Percentiles rank a stretch among this genome's conserved stretches.
phyloP scores from a whole-genome alignment of 352 stramenopile genomes.

The Hyaloperonospora arabidopsidis region DNA sequence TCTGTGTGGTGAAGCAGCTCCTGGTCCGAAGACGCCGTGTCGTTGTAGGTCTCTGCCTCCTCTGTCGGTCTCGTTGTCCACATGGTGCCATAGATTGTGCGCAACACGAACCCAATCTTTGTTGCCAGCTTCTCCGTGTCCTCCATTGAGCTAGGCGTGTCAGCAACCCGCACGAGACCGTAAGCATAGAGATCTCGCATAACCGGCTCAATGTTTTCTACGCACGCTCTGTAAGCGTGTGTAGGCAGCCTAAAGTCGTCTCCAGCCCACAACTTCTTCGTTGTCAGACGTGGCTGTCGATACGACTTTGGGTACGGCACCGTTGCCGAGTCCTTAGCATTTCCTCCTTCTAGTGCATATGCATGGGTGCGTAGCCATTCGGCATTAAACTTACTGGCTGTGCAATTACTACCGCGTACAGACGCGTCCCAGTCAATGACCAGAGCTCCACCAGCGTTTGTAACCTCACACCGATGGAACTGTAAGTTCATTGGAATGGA shows the following conservation, averaged over 20 bases:
- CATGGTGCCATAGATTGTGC: slow-evolving; percentile 87
- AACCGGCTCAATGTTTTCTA: slow-evolving; percentile 51
- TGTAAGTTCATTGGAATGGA: slow-evolving; percentile 57
- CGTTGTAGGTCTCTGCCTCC: slow-evolving; percentile 70
- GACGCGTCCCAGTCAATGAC: slow-evolving; percentile 50
- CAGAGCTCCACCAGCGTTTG: slow-evolving; percentile 24
- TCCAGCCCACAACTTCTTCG: slow-evolving; percentile 47
- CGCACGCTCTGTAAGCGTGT: slow-evolving; percentile 35
- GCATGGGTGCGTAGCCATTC: slow-evolving; percentile 72
- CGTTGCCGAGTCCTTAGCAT: slow-evolving; percentile 9
- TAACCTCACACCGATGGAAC: slow-evolving; percentile 33
- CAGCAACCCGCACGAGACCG: slow-evolving; percentile 56
- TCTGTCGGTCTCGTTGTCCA: slow-evolving; percentile 79
- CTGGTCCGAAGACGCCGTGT: slow-evolving; percentile 82
- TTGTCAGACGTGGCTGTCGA: slow-evolving; percentile 45
- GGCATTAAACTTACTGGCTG: slow-evolving; percentile 52
- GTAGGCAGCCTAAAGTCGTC: slow-evolving; percentile 37
- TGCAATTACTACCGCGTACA: slow-evolving; percentile 50
- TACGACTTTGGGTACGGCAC: slow-evolving; percentile 44
- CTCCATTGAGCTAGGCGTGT: slow-evolving; percentile 65
- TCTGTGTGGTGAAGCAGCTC: slow-evolving; percentile 83
- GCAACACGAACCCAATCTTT: slow-evolving; percentile 76
- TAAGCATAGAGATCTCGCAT: slow-evolving; percentile 70
- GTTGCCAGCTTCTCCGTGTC: slow-evolving; percentile 73
- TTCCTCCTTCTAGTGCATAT: slow-evolving; percentile 37